These are phyloP conservation scores for Geosmithia putterillii DNA, from an alignment of 2,329 filamentous ascomycete genomes.

Conservation along the genomic window DNA sequence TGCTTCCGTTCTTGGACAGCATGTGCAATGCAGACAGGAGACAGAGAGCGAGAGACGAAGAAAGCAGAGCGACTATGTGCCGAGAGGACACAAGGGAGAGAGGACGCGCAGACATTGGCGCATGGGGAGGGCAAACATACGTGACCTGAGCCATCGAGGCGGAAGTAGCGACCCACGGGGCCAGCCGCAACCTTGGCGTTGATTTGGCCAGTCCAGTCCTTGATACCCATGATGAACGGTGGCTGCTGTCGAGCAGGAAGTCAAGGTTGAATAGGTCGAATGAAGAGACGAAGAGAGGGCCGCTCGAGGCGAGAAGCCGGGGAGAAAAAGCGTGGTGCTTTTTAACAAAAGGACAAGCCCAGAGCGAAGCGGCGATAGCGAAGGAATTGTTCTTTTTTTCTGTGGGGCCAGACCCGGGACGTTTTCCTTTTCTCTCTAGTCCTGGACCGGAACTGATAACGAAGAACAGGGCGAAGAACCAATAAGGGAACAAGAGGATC, in stretches of 20 bases:
- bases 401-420: background rate
- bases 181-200: constrained; percentile 51
- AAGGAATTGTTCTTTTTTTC: background rate
- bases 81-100: background rate
- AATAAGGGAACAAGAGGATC: background rate
- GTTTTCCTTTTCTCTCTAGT: too few species aligned
- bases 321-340: background rate
- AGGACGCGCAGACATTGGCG: too few species aligned
- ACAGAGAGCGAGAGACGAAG: background rate
- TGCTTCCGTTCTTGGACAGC: too few species aligned
- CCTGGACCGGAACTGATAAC: background rate
- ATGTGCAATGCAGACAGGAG: background rate
- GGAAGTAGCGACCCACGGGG: constrained; percentile 60
- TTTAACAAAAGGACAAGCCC: background rate
- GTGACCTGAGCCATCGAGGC: constrained; percentile 71
- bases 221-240: constrained; percentile 28
- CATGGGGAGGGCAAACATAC: too few species aligned
- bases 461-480: background rate
- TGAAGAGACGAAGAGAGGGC: background rate
- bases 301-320: background rate
- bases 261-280: background rate
- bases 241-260: background rate
- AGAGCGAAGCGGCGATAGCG: background rate
- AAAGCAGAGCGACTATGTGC: background rate
- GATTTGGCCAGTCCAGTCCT: constrained; percentile 35